phyloP scores from a whole-genome alignment of 1,139 yeast genomes.

The Protomyces inundatus region DNA sequence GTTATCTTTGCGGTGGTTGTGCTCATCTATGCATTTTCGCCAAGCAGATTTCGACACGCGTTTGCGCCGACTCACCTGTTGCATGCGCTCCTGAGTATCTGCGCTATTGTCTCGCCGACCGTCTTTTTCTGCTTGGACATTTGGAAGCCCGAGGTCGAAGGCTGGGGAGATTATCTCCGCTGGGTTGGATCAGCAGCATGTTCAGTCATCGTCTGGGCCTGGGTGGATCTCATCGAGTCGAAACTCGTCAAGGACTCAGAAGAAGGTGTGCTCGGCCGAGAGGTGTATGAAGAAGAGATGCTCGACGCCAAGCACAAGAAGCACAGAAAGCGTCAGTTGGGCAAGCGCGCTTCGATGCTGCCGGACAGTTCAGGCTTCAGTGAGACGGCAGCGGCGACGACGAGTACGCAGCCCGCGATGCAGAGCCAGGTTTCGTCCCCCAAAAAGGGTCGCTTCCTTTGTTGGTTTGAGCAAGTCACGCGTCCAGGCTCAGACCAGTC shows the following conservation, averaged over 20 bases:
- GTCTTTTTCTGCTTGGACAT: conserved; percentile 76
- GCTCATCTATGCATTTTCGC: conserved; percentile 54
- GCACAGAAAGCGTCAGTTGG: conserved; percentile 1
- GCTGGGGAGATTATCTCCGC: conserved; percentile 68
- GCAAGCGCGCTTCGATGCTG: conserved; percentile 34
- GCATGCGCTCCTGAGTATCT: conserved; percentile 54
- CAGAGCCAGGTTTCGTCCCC: neutral
- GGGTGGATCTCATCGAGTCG: conserved; percentile 66
- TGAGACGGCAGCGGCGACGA: neutral
- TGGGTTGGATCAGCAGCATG: conserved; percentile 47
- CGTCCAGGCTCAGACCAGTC: neutral
- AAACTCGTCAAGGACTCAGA: conserved; percentile 64
- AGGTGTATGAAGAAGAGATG: conserved; percentile 64
- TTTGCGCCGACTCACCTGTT: conserved; percentile 49
- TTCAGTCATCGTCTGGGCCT: conserved; percentile 72
- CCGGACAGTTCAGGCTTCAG: neutral
- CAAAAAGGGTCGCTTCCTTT: neutral
- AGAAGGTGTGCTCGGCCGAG: conserved; percentile 74
- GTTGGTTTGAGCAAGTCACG: neutral
- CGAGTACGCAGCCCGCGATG: neutral
- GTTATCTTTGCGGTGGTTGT: conserved; percentile 67
- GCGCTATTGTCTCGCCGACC: conserved; percentile 59
- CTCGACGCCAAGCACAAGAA: conserved; percentile 25
- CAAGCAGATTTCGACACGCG: conserved; percentile 47
- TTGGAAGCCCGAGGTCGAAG: conserved; percentile 63